Base-by-base conservation (phyloP, 2,329 filamentous ascomycete species). In the Colletotrichum tropicale region DNA sequence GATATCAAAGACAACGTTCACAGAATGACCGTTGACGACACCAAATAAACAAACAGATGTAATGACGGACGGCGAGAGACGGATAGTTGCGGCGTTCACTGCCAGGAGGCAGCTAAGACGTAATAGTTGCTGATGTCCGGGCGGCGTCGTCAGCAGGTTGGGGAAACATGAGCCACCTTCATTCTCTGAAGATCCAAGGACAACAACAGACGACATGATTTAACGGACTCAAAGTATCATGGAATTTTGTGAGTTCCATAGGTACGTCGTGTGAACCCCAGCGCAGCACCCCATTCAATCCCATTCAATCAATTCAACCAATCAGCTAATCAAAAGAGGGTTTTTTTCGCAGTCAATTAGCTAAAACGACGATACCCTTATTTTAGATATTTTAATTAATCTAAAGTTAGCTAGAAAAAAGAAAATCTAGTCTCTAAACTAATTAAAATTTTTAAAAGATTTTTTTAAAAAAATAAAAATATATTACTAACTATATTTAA, bases 111-210 rank as follows among this genome's bases (percentile, higher is more conserved):
- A 6, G 5, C 8, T 18, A 38, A n/a, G 38, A 43, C 18, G 18
- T 12, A 43, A 1, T 3, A n/a, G 18, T n/a, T 43, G 9, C 38
- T 12, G 9, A 0, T n/a, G 18, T n/a, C 1, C 6, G 5, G 38
- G 38, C 18, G 9, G 0, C 18, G 5, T 43, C 1, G 38, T 43
- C 38, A 43, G 18, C 38, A 6, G 18, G 38, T 6, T 5, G 7
- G 15, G 38, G n/a, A 43, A 43, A 5, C 0, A 3, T 18, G 36
- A 38, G 4, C 16, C n/a, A 43, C 5, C 0, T n/a, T 0, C 5
- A n/a, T 43, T 43, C 5, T 43, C 9, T 43, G 38, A 18, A 43
- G 38, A 6, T 43, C 8, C 2, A 43, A 2, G 10, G 1, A n/a
- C 16, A 43, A 16, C 8, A n/a, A 6, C 2, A 43, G 38, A 10